These are phyloP conservation scores for Viridothelium virens DNA, from an alignment of 495 filamentous ascomycete species.

Conservation along the genomic window DNA sequence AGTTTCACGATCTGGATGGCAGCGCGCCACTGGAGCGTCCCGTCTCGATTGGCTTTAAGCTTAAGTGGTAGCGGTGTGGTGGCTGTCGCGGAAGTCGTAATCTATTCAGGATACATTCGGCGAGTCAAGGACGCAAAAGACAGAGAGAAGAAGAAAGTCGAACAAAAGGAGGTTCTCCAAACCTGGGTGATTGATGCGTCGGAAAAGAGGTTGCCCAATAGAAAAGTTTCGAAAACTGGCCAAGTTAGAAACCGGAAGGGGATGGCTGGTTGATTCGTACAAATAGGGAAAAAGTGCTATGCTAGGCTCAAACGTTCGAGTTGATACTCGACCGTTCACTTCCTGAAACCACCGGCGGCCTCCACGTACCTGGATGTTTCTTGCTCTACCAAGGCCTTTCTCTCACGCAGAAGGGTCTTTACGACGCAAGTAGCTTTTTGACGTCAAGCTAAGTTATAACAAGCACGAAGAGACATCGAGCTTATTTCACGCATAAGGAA, in stretches of 20 bases:
- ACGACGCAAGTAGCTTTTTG: too few species aligned
- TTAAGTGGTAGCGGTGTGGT: conserved; percentile 63
- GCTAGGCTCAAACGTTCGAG: too few species aligned
- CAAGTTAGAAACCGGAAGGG: not conserved
- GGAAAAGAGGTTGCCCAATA: not conserved
- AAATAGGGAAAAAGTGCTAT: not conserved
- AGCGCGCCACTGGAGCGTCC: conserved; percentile 61
- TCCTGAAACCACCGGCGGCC: too few species aligned
- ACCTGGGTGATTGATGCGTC: conserved; percentile 58
- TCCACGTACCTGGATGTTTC: too few species aligned
- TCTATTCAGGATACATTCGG: conserved; percentile 80
- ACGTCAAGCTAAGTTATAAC: too few species aligned
- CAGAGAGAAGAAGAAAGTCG: conserved; percentile 37
- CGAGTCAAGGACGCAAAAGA: conserved; percentile 65
- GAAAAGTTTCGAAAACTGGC: not conserved
- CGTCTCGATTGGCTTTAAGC: conserved; percentile 59
- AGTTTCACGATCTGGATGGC: conserved; percentile 65
- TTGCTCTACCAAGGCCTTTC: too few species aligned
- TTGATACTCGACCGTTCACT: too few species aligned
- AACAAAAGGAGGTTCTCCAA: conserved; percentile 62
- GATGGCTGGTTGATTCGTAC: not conserved
- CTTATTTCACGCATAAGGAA: too few species aligned
- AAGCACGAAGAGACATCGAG: too few species aligned
- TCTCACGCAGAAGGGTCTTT: too few species aligned
- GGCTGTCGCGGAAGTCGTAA: conserved; percentile 75